These are phyloP conservation scores for Rosa chinensis DNA, from an alignment of 306 rosid species.

Conservation along the genomic window DNA sequence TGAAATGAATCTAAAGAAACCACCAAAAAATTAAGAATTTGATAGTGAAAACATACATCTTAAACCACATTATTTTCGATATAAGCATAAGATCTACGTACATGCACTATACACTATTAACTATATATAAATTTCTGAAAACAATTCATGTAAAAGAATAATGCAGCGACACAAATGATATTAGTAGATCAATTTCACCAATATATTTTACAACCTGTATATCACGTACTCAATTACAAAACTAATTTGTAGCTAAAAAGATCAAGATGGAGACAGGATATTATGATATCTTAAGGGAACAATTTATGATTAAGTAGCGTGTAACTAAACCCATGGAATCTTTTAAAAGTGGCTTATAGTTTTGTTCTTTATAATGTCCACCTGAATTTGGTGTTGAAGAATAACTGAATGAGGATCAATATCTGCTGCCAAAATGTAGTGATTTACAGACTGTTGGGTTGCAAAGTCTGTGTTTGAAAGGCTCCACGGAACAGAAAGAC, in stretches of 20 bases:
- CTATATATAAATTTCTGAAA: no score
- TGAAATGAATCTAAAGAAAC: no score
- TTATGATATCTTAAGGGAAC: background rate
- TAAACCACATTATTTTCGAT: no score
- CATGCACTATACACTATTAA: no score
- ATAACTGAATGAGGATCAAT: slow-evolving; percentile 1
- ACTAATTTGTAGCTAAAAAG: background rate
- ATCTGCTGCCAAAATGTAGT: background rate
- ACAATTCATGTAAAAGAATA: no score
- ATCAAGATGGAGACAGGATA: background rate
- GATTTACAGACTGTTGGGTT: slow-evolving; percentile 1
- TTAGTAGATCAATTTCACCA: background rate
- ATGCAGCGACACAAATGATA: no score
- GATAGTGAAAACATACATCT: no score
- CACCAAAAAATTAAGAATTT: no score
- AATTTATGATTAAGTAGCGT: slow-evolving; percentile 4
- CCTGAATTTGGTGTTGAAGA: background rate
- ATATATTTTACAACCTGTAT: background rate
- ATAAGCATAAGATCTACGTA: no score
- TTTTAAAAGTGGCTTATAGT: background rate
- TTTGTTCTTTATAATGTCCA: background rate
- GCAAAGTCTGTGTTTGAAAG: slow-evolving; percentile 19
- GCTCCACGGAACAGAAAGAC: slow-evolving; percentile 19
- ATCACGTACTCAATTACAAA: no score
- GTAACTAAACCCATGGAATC: slow-evolving; percentile 5